Base-by-base conservation (phyloP, 176 grass and related monocot species). In the Lolium multiflorum region DNA sequence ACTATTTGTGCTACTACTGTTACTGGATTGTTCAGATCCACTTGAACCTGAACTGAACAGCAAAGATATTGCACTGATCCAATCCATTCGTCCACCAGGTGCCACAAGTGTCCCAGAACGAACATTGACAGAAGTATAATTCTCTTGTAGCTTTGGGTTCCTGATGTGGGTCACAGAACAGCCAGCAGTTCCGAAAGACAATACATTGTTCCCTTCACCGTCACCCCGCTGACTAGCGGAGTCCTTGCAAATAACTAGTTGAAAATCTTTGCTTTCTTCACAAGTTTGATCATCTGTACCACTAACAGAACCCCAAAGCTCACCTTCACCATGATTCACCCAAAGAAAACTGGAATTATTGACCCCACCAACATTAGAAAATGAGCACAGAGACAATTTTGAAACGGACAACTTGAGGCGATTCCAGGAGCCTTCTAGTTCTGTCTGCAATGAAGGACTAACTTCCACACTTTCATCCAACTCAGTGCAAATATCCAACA, bases 61-160 rank as follows among this genome's bases (percentile, higher is more conserved):
- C 37, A 84, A 82, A 71, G 83, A 88, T 84, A 99, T 88, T 3
- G 77, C 82, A 83, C 78, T 91, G 81, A 96, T 90, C 97, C 97
- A 99, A 91, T 99, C 97, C 78, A 99, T 91, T 76, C 97, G 93
- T 56, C 92, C 97, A 87, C 97, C 97, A 83, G 97, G 97, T 70
- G 92, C 94, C 62, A 99, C 82, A 84, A 94, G 46, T 80, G 97
- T 99, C 25, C 88, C 97, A 88, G 90, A 89, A 78, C 46, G 71
- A 83, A 99, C 87, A 81, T 82, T 75, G 57, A 99, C 49, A 35
- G 97, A 92, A 85, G 82, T 94, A 66, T 96, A 99, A 37, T 81
- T 92, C 85, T 99, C 86, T 37, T 81, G 82, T 73, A 84, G 85
- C 61, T 86, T 83, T 86, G 97, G 88, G 87, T 96, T 96, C 66